Base-by-base conservation (phyloP, 2,329 filamentous ascomycete genomes). In the Phyllosticta citriasiana region DNA sequence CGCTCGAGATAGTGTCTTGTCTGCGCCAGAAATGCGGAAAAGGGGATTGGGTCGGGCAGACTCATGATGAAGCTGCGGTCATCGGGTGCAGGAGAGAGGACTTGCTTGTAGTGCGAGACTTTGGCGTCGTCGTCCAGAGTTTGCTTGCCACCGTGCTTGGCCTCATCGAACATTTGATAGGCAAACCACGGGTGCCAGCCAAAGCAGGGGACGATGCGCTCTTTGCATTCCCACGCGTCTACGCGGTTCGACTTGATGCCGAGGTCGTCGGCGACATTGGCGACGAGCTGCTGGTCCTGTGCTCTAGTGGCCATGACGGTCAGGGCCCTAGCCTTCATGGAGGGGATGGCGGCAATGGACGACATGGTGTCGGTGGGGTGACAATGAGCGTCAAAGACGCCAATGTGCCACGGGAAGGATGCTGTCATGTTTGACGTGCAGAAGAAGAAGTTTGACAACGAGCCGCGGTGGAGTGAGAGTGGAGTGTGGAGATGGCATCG, bases 161-260 rank as follows among this genome's bases (percentile, higher is more conserved):
- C 63, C 59, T 89, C 84, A 67, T 86, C 82, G 69, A 85, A 90
- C 67, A 94, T 80, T 65, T 89, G 85, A 71, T 93, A 80, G 1
- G 88, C 88, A 72, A 92, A 93, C 89, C 89, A 94, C 0, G 89
- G 89, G 70, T 94, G 89, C 88, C 89, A 92, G 22, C 89, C 89
- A 73, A 92, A 93, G n/a, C 85, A 84, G 0, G 89, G 88, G 3
- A 93, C 67, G 26, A 87, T 73, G 62, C 77, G 78, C 63, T 77
- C 74, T 53, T 74, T 65, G 57, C 68, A 63, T 22, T 67, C 60
- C 64, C 69, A 71, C 19, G 66, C 50, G 14, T 72, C 68, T 27
- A 62, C 24, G 12, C 53, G 35, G 0, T 64, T 22, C 1, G 68
- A 68, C 33, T 66, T 71, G 55, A 87, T 69, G 40, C 82, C 81